phyloP scores from a whole-genome alignment of 73 alveolate species.

The Stentor coeruleus region DNA sequence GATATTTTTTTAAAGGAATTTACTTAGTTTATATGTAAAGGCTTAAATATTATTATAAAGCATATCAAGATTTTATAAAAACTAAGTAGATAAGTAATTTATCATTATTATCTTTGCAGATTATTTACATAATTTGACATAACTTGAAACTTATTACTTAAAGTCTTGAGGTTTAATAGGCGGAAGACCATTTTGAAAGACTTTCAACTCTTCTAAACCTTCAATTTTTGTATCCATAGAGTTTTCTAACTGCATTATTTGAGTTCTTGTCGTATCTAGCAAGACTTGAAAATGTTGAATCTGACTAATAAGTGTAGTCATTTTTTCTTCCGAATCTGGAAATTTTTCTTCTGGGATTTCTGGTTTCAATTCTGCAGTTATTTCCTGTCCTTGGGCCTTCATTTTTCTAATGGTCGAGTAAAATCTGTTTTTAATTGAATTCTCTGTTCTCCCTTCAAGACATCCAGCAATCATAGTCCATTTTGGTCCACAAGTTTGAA shows the following conservation, averaged over 20 bases:
- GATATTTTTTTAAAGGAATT: too few relatives aligned
- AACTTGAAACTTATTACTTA: too few relatives aligned
- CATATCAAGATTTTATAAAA: too few relatives aligned
- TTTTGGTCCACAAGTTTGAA: slow-evolving; percentile 67
- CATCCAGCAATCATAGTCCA: slow-evolving; percentile 71
- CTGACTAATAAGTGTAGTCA: slow-evolving; percentile 2
- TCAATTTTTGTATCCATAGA: neutral
- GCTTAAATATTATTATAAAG: too few relatives aligned
- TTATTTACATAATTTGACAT: too few relatives aligned
- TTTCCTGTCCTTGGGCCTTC: slow-evolving; percentile 7
- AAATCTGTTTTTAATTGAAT: slow-evolving; percentile 76
- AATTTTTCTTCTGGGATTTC: neutral
- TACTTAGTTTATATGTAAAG: too few relatives aligned
- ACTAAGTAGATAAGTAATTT: too few relatives aligned
- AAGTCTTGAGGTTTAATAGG: neutral
- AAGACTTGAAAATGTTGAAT: neutral
- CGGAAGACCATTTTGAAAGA: neutral
- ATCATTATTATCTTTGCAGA: too few relatives aligned
- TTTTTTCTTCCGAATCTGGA: slow-evolving; percentile 11
- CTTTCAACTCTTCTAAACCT: neutral
- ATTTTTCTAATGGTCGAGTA: slow-evolving; percentile 25
- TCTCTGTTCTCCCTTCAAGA: slow-evolving; percentile 80
- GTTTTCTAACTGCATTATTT: slow-evolving; percentile 23
- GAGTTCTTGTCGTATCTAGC: slow-evolving; percentile 10
- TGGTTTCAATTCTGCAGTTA: neutral